Percentiles rank a stretch among this genome's conserved stretches.
These are phyloP conservation scores for Wickerhamiella azyma DNA, from an alignment of 805 yeast genomes.

Conservation along the genomic window DNA sequence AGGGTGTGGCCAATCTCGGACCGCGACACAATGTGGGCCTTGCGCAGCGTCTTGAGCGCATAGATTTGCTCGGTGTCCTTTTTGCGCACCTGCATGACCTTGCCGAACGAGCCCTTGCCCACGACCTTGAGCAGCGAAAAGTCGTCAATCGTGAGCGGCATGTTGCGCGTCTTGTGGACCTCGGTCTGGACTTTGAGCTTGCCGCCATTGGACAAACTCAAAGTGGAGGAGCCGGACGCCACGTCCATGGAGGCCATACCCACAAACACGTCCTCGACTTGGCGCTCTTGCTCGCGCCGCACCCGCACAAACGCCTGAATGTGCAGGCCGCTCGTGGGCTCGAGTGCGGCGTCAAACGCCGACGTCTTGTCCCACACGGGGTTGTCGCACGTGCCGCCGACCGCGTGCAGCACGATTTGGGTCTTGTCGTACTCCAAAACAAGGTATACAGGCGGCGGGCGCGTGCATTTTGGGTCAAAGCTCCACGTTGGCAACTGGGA, in stretches of 20 bases:
- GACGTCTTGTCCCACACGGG: constrained; percentile 85
- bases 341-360: constrained; percentile 66
- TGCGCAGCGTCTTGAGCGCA: constrained; percentile 86
- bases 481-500: constrained; percentile 18
- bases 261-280: constrained; percentile 44
- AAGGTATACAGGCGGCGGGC: constrained; percentile 60
- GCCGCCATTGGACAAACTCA: constrained; percentile 11
- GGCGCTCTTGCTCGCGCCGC: constrained; percentile 31
- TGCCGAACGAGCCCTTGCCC: constrained; percentile 97
- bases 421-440: constrained; percentile 93
- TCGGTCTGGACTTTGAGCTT: constrained; percentile 16
- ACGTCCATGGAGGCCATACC: constrained; percentile 30
- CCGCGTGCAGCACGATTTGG: constrained; percentile 76
- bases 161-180: constrained; percentile 19
- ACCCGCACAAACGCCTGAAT: constrained; percentile 63
- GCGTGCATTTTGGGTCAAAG: constrained; percentile 31
- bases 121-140: constrained; percentile 88
- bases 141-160: constrained; percentile 73
- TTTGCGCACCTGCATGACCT: constrained; percentile 96
- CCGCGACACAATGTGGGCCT: constrained; percentile 85
- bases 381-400: constrained; percentile 60
- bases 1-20: constrained; percentile 92
- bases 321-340: constrained; percentile 39
- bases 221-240: neutral
- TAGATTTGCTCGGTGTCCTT: constrained; percentile 90